Percentiles rank a stretch among this genome's conserved stretches.
Evolutionary conservation across 306 rosid species (phyloP).

Genomic region (Pterocarpus santalinus): DNA sequence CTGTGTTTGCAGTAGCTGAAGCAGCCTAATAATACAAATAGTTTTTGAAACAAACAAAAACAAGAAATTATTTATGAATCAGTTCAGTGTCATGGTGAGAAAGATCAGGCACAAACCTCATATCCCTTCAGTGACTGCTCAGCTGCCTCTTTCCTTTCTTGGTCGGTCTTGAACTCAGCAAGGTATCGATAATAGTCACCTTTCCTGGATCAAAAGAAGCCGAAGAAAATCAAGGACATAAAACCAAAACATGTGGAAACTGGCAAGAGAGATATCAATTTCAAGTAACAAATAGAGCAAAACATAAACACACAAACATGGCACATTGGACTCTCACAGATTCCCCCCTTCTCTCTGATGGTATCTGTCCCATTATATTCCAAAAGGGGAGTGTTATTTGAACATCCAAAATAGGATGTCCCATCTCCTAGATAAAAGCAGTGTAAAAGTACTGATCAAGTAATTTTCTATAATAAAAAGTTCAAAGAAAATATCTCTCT

Average conservation of each 20-base stretch:
- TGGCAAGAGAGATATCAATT: not conserved
- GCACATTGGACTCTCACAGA: slow-evolving; percentile 11
- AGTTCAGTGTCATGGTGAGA: not conserved
- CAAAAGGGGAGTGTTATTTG: too few relatives aligned
- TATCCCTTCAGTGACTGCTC: slow-evolving; percentile 72
- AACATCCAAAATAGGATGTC: too few relatives aligned
- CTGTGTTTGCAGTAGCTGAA: slow-evolving; percentile 77
- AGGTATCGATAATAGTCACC: slow-evolving; percentile 79
- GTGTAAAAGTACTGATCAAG: too few relatives aligned
- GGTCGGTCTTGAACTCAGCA: slow-evolving; percentile 74
- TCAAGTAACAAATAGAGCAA: not conserved
- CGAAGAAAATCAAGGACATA: slow-evolving; percentile 26
- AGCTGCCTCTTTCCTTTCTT: slow-evolving; percentile 70
- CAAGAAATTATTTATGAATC: slow-evolving; percentile 7
- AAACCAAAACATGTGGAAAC: slow-evolving; percentile 7
- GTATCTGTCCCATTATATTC: too few relatives aligned
- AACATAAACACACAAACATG: slow-evolving; percentile 24
- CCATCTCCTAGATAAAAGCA: too few relatives aligned
- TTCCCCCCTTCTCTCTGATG: not conserved
- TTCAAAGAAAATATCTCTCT: too few relatives aligned
- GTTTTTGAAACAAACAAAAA: slow-evolving; percentile 13
- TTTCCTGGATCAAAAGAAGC: slow-evolving; percentile 61
- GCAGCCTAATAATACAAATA: slow-evolving; percentile 67
- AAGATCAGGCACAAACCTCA: slow-evolving; percentile 64
- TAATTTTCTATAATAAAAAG: too few relatives aligned